Percentiles rank a stretch among this genome's conserved stretches.
Conservation (phyloP, 768 basidiomycete species). For the Boletellus ananiceps region DNA sequence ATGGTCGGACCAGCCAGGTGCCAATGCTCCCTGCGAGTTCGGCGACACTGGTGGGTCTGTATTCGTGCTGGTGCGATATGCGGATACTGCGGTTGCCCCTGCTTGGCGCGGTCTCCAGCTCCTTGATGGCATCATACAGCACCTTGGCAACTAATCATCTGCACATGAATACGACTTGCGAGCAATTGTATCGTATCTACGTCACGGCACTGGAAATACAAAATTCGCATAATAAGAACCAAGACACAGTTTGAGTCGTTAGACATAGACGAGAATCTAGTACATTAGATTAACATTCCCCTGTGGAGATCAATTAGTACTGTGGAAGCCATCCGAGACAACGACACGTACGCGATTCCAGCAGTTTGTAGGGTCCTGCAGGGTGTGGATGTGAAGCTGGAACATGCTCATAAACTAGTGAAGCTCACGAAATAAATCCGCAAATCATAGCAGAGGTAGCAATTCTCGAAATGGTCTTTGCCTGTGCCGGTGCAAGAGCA, state of each 20-base stretch:
- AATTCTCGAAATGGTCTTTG: constrained; percentile 64
- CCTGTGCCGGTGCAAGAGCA: constrained; percentile 64
- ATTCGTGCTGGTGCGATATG: too few relatives aligned
- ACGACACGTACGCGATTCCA: constrained; percentile 48
- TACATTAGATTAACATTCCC: constrained; percentile 43
- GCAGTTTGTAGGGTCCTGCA: constrained; percentile 51
- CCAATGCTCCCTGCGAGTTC: neutral
- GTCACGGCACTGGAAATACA: too few relatives aligned
- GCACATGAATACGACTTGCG: too few relatives aligned
- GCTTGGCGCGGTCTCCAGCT: too few relatives aligned
- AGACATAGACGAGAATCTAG: neutral
- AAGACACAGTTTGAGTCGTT: neutral
- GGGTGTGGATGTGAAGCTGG: neutral
- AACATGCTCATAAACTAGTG: neutral
- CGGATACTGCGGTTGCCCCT: too few relatives aligned
- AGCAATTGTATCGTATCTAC: too few relatives aligned
- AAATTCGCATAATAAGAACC: neutral
- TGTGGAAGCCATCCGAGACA: neutral
- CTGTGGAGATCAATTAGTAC: constrained; percentile 29
- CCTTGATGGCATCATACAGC: too few relatives aligned
- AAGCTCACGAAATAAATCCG: constrained; percentile 53
- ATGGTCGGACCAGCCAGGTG: neutral
- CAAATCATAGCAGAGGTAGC: constrained; percentile 68
- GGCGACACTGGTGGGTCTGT: neutral
- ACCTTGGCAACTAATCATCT: too few relatives aligned